phyloP scores from a whole-genome alignment of 768 basidiomycete species.

The Gloeostereum incarnatum region DNA sequence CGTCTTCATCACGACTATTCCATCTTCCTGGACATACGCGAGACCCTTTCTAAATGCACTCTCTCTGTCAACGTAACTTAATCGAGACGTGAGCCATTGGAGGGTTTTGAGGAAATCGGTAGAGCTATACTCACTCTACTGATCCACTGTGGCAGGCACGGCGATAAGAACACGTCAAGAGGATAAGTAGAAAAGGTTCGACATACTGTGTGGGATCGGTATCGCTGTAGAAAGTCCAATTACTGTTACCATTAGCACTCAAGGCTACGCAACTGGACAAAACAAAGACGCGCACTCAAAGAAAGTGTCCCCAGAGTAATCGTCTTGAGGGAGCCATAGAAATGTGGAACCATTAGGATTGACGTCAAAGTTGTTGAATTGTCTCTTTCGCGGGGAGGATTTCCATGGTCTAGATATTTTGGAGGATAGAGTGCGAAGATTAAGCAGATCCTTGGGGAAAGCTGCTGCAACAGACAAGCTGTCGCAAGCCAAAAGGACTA shows the following conservation, averaged over 20 bases:
- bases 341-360: conserved; percentile 39
- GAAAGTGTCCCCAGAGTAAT: conserved; percentile 56
- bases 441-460: too few species aligned
- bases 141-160: conserved; percentile 39
- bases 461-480: too few species aligned
- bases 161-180: conserved; percentile 10
- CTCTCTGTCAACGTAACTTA: conserved; percentile 55
- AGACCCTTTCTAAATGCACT: conserved; percentile 46
- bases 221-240: conserved; percentile 49
- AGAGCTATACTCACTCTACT: conserved; percentile 46
- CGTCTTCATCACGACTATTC: conserved; percentile 66
- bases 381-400: too few species aligned
- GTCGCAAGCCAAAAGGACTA: too few species aligned
- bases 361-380: conserved; percentile 28
- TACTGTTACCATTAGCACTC: conserved; percentile 21
- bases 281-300: conserved; percentile 46
- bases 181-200: conserved; percentile 6
- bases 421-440: too few species aligned
- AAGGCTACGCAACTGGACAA: neutral
- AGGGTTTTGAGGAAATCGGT: conserved; percentile 1
- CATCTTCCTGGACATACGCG: conserved; percentile 46
- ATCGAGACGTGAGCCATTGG: conserved; percentile 6
- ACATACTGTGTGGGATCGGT: conserved; percentile 62
- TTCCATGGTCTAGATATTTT: too few species aligned
- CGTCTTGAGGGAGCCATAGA: conserved; percentile 62